Evolutionary conservation across 164 flowering plant genomes (phyloP), one percentile per base, ranked within the genome.

Genomic region (Brasenia schreberi): DNA sequence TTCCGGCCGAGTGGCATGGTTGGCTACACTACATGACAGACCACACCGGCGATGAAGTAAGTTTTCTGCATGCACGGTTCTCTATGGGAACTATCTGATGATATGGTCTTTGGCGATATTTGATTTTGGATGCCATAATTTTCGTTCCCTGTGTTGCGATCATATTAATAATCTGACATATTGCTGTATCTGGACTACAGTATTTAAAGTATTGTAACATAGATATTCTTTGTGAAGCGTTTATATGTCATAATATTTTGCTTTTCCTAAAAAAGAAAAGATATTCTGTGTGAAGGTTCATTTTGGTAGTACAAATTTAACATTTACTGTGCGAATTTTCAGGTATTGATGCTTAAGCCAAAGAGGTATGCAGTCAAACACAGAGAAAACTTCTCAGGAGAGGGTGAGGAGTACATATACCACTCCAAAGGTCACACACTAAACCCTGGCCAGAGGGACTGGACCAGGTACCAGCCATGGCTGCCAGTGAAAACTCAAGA

Each of bases 1-100:
- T 94, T 61, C 99, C 99, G 72, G 66, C 99, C 19, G 97, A 94
- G 74, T 94, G 99, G 99, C 99, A 94, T 74, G 99, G 99, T 19
- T 94, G 99, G 99, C 93, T 94, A 19, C 99, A 94, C 73, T 77
- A 56, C 77, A 79, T 94, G 43, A 94, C 99, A 53, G 99, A 94
- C 75, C 91, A 84, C 79, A 94, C 99, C 0, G 99, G 99, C 59
- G 96, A 94, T 69, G 95, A 94, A 89, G 97, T 81, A 63, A 81
- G 77, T 66, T 68, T 58, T 65, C 39, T 27, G 59, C 49, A 19
- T 43, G 42, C 5, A 1, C 12, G 53, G 1, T 27, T 9, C 42
- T 67, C 4, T 19, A 5, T 6, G 11, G 53, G 12, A 7, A 12
- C 53, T 45, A 12, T 45, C 12, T 45, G 12, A 45, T 45, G 27